Conservation (phyloP, 2,329 filamentous ascomycete species). For the Fusarium sp. region DNA sequence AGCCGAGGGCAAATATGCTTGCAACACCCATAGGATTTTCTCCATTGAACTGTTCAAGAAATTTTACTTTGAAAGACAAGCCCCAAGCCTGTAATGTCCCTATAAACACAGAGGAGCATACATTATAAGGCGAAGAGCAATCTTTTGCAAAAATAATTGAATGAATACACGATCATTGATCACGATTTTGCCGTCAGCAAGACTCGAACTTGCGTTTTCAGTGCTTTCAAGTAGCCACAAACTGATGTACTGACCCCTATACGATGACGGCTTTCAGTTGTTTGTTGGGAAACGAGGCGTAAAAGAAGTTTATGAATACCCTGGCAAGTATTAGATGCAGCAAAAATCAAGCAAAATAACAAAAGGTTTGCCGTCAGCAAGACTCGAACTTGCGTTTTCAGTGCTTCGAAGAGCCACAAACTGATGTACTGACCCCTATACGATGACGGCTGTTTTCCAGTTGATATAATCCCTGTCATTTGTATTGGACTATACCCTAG, state of each 20-base stretch:
- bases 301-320: not conserved
- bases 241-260: conserved; percentile 24
- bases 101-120: not conserved
- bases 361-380: conserved; percentile 38
- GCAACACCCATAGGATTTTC: not conserved
- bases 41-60: not conserved
- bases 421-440: conserved; percentile 49
- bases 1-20: not conserved
- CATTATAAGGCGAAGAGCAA: not conserved
- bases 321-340: not conserved
- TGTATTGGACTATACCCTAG: conserved; percentile 1
- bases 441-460: conserved; percentile 38
- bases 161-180: not conserved
- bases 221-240: conserved; percentile 15
- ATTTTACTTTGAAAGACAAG: not conserved
- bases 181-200: conserved; percentile 12
- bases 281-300: not conserved
- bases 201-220: conserved; percentile 26
- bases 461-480: not conserved
- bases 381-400: conserved; percentile 50
- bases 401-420: conserved; percentile 47
- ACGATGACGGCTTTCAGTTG: conserved; percentile 15
- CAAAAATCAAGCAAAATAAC: not conserved
- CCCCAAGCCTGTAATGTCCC: not conserved
- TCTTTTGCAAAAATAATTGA: not conserved